Base-by-base conservation (phyloP, 2,329 filamentous ascomycete genomes). In the Onygenales sp. region DNA sequence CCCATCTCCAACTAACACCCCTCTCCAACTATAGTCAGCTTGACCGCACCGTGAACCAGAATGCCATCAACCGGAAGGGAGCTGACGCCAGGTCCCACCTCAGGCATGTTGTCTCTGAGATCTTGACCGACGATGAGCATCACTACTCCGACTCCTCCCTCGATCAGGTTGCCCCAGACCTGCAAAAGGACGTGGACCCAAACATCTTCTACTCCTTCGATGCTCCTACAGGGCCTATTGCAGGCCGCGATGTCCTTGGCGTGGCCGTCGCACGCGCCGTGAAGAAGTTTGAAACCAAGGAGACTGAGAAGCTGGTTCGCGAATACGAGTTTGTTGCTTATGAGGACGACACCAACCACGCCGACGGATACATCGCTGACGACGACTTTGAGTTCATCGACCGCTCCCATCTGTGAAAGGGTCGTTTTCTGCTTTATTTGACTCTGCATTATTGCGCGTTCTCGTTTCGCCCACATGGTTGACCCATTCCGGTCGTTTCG, bases 221-320 rank as follows among this genome's bases (percentile, higher is more conserved):
- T 56, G 72, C 75, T 10, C 61, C 68, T 3, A 66, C 69, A 17
- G 75, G 75, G 31, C 78, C 78, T 13, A 71, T 66, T 55, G 70
- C 75, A 49, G 80, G 80, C 42, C 78, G 77, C 65, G 78, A 80
- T 62, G 75, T 84, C 62, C 71, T 84, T 48, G 77, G 77, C 55
- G 70, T 71, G 13, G 80, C 81, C 9, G 70, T 84, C 36, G 74
- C 72, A 52, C 76, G 80, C 65, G 81, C 81, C 1, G 76, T 83
- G 42, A 76, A 81, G 70, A 75, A 74, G 57, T 84, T 76, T 62
- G 80, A 84, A 68, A 77, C 75, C 56, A 76, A 76, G 60, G 77
- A 81, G 67, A 83, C 79, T 2, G 78, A 81, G 67, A 80, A 81
- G 68, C 65, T 84, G 47, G 76, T 81, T 64, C 78, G 77, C 68